phyloP scores from a whole-genome alignment of 2,329 filamentous ascomycete genomes.

The Chrysoporthe puriensis region DNA sequence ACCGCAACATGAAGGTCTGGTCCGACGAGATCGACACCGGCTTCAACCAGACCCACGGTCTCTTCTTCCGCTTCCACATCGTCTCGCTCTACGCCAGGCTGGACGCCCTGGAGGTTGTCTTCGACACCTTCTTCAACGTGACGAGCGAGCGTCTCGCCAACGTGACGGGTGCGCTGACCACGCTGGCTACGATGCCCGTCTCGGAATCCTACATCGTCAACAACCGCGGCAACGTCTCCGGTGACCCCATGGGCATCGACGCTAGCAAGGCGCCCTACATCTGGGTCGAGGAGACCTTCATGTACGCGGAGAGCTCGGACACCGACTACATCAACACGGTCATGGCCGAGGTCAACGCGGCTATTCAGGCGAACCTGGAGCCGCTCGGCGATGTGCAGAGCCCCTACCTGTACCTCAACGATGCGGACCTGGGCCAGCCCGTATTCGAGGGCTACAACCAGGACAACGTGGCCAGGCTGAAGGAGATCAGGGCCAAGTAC shows the following conservation, averaged over 20 bases:
- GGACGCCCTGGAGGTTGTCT: conserved; percentile 11
- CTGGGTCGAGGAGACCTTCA: conserved; percentile 10
- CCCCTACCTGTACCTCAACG: conserved; percentile 15
- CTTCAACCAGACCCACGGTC: neutral
- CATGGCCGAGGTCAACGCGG: conserved; percentile 10
- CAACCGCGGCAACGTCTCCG: neutral
- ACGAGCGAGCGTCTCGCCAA: conserved; percentile 3
- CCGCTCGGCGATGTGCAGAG: conserved; percentile 7
- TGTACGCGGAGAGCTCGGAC: neutral
- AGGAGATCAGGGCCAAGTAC: conserved; percentile 25
- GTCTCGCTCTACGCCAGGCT: conserved; percentile 11
- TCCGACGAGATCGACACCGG: neutral
- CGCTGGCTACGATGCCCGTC: conserved; percentile 14
- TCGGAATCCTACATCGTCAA: conserved; percentile 8
- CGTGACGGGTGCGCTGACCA: neutral
- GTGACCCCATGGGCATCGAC: conserved; percentile 14
- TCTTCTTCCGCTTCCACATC: conserved; percentile 10
- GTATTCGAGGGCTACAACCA: conserved; percentile 12
- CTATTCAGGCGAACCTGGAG: neutral
- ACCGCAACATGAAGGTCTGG: conserved; percentile 9
- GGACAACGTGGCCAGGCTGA: conserved; percentile 15
- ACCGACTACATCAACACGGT: neutral
- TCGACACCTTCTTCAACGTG: conserved; percentile 17
- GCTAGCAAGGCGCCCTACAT: conserved; percentile 11
- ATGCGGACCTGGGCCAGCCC: conserved; percentile 13